Conservation (phyloP, 768 basidiomycete species). For the Clitopilus hobsonii region DNA sequence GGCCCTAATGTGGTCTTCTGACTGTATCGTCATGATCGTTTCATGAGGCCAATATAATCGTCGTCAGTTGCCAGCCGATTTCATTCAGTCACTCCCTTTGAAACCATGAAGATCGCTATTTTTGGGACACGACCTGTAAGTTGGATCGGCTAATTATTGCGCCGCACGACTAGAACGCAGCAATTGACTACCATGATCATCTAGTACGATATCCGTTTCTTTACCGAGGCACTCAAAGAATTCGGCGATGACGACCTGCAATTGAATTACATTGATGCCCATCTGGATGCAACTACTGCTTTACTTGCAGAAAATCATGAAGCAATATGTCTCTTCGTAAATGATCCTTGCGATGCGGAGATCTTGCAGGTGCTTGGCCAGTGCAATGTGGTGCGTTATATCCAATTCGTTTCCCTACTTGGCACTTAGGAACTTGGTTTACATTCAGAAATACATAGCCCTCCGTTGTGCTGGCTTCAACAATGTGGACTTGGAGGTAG, state of each 20-base stretch:
- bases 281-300: constrained; percentile 29
- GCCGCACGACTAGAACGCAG: neutral
- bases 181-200: neutral
- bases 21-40: too few species aligned
- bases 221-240: constrained; percentile 19
- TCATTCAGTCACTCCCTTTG: neutral
- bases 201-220: constrained; percentile 33
- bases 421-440: neutral
- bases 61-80: too few species aligned
- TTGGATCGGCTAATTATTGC: neutral
- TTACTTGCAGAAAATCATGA: constrained; percentile 31
- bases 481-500: constrained; percentile 32
- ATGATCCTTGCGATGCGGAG: constrained; percentile 32
- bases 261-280: constrained; percentile 33
- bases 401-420: neutral
- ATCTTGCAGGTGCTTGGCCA: constrained; percentile 26
- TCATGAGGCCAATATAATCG: too few species aligned
- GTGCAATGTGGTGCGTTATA: constrained; percentile 28
- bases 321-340: constrained; percentile 39
- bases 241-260: constrained; percentile 19
- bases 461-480: constrained; percentile 40
- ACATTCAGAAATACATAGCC: constrained; percentile 31
- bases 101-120: constrained; percentile 36
- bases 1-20: neutral
- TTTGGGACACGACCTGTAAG: constrained; percentile 34